phyloP scores from a whole-genome alignment of 495 filamentous ascomycete genomes.

The Cercophora scortea region DNA sequence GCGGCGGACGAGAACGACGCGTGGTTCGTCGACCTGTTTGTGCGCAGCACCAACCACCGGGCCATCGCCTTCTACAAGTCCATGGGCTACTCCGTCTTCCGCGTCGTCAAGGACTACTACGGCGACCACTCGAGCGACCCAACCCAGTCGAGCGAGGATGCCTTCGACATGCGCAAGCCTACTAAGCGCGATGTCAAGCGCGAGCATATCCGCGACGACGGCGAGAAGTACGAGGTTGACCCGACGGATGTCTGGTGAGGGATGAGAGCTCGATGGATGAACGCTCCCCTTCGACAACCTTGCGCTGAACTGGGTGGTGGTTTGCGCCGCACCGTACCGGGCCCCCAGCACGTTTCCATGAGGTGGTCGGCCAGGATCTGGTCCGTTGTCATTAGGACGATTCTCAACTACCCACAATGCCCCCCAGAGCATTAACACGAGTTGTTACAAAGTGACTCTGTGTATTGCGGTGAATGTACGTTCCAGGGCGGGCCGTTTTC shows the following conservation, averaged over 20 bases:
- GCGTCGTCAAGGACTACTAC: slow-evolving; percentile 86
- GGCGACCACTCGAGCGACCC: slow-evolving; percentile 63
- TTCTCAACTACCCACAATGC: too few relatives aligned
- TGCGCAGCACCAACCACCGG: slow-evolving; percentile 77
- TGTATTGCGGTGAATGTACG: too few relatives aligned
- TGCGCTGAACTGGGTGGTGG: too few relatives aligned
- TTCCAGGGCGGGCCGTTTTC: too few relatives aligned
- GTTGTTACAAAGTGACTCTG: too few relatives aligned
- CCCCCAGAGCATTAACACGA: too few relatives aligned
- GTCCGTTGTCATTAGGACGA: too few relatives aligned
- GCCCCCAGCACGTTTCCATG: too few relatives aligned
- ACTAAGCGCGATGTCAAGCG: slow-evolving; percentile 72
- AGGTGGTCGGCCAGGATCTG: too few relatives aligned
- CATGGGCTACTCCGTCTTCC: slow-evolving; percentile 84
- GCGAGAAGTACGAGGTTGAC: slow-evolving; percentile 70
- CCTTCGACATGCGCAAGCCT: slow-evolving; percentile 93
- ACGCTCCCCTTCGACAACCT: too few relatives aligned
- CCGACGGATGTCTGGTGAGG: slow-evolving; percentile 78
- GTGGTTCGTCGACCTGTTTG: slow-evolving; percentile 95
- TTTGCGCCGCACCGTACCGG: too few relatives aligned
- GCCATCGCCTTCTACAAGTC: slow-evolving; percentile 82
- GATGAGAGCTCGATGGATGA: not conserved
- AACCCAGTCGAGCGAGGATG: slow-evolving; percentile 61
- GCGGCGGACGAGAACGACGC: slow-evolving; percentile 71
- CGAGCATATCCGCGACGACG: slow-evolving; percentile 73